Evolutionary conservation across 139 green algal species (phyloP).

Genomic region (Nannochloris sp.): DNA sequence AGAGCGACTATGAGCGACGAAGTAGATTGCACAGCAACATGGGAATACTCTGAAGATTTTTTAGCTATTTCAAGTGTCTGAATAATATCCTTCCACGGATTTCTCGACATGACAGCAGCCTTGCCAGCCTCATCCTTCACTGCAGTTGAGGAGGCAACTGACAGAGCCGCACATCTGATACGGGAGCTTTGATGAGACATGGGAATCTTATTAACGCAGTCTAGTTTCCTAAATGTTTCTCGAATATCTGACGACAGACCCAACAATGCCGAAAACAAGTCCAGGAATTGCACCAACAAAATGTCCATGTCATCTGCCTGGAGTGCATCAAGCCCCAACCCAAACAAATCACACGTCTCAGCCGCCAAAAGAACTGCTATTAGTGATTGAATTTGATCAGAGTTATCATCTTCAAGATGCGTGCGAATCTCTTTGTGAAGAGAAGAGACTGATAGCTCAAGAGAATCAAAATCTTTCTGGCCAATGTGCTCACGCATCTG

Average conservation of each 20-base stretch:
- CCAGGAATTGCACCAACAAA: too few species aligned
- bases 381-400: neutral
- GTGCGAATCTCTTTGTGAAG: too few species aligned
- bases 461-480: neutral
- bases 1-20: conserved; percentile 30
- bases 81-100: conserved; percentile 10
- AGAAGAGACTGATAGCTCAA: conserved; percentile 3
- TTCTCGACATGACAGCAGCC: conserved; percentile 25
- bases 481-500: conserved; percentile 14
- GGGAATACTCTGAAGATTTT: neutral
- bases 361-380: neutral
- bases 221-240: neutral
- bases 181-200: neutral
- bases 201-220: neutral
- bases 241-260: neutral
- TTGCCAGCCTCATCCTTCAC: conserved; percentile 52
- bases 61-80: conserved; percentile 1
- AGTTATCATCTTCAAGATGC: neutral
- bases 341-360: neutral
- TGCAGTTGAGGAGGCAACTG: conserved; percentile 25
- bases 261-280: neutral
- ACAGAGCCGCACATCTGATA: neutral
- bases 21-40: conserved; percentile 22
- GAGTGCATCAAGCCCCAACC: conserved; percentile 1
- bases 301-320: too few species aligned